Evolutionary conservation across 345 rosid species (phyloP).

Genomic region (Populus pruinosa): DNA sequence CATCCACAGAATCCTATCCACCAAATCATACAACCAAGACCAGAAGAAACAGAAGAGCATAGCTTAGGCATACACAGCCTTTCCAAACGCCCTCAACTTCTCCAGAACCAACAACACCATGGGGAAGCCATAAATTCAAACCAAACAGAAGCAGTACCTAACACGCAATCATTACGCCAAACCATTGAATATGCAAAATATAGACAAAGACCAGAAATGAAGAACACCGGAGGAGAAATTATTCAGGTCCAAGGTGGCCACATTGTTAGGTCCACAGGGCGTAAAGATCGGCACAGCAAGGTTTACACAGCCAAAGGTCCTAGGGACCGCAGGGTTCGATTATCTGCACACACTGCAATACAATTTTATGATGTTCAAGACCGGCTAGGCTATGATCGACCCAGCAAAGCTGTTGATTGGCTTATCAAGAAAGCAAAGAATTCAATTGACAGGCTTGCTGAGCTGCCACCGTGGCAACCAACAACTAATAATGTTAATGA

Average conservation of each 20-base stretch:
- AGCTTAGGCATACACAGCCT: neutral
- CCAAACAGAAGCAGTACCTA: neutral
- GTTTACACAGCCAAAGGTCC: slow-evolving; percentile 78
- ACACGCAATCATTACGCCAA: neutral
- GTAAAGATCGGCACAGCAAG: slow-evolving; percentile 86
- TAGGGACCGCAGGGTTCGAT: slow-evolving; percentile 70
- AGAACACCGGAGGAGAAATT: slow-evolving; percentile 58
- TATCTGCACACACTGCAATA: slow-evolving; percentile 84
- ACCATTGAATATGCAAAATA: slow-evolving; percentile 22
- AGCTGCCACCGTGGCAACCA: slow-evolving; percentile 43
- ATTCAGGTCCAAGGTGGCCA: slow-evolving; percentile 78
- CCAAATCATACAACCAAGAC: slow-evolving; percentile 7
- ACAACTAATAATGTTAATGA: neutral
- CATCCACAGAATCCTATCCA: slow-evolving; percentile 9
- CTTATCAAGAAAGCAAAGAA: slow-evolving; percentile 74
- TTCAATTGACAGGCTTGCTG: slow-evolving; percentile 66
- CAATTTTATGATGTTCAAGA: slow-evolving; percentile 90
- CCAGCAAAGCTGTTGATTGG: slow-evolving; percentile 93
- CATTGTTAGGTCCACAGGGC: slow-evolving; percentile 65
- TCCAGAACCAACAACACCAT: slow-evolving; percentile 33
- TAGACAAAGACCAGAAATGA: slow-evolving; percentile 37
- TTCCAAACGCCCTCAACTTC: slow-evolving; percentile 14
- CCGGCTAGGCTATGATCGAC: slow-evolving; percentile 78
- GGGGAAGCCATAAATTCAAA: slow-evolving; percentile 16
- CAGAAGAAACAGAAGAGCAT: slow-evolving; percentile 16